Evolutionary conservation across 1,284 basidiomycete genomes (phyloP), one percentile per base, ranked within the genome.

Genomic region (Ganoderma sinense): DNA sequence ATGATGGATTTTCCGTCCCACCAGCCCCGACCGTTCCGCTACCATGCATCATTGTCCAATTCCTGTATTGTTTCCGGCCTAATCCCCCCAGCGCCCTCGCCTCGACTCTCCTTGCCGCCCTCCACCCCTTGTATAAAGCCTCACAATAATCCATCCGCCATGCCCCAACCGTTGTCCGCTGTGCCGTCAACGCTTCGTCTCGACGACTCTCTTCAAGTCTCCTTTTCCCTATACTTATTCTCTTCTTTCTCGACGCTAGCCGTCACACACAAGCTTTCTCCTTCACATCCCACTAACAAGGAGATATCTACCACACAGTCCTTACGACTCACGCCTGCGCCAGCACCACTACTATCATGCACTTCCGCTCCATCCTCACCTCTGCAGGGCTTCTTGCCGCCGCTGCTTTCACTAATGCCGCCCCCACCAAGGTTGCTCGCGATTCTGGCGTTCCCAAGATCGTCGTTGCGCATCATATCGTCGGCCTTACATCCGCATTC

Each of bases 401-500:
- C 16, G 70, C 70, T 6, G 73, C 70, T 5, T 70, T 72, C 40
- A 68, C 72, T n/a, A 67, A 69, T 10, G 73, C 73, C 29, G 67
- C 68, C 3, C 73, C 73, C 1, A 2, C 67, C 1, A 71, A 71
- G 66, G 56, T 66, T 23, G 61, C 69, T 20, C 69, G 71, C 48
- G 65, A 72, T 43, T 65, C 71, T 16, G 70, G 63, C 31, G 69
- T 72, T 51, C 71, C 70, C 1, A 91, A 91, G 84, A 83, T 84
- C 78, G 89, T 92, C 20, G 82, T 90, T 20, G 87, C 89, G 2
- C 91, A 92, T 75, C 86, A 89, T 71, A 91, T 92, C 83, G 87
- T 93, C 65, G 91, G 91, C 64, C 92, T 92, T 73, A 85, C 88
- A 0, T 88, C 84, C 74, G 87, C 91, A 0, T 94, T 92, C 79